Evolutionary conservation across 2,329 filamentous ascomycete genomes (phyloP).

Genomic region (Cordyceps cicadae): DNA sequence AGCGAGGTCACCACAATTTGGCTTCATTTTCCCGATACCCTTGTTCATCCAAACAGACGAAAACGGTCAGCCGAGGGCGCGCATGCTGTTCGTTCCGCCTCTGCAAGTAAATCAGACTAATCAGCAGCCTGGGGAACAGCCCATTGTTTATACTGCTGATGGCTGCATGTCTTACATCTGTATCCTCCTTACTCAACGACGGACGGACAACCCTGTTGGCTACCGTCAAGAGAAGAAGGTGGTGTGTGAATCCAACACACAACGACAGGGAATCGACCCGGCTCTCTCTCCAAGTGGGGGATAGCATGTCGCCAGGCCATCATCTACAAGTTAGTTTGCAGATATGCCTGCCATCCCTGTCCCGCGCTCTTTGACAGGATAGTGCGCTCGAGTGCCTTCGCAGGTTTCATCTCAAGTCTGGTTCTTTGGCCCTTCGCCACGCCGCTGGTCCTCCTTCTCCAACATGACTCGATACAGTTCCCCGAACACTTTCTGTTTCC

Average conservation of each 20-base stretch:
- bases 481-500: not conserved
- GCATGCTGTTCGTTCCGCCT: not conserved
- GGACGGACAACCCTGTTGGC: not conserved
- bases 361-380: not conserved
- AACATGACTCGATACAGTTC: not conserved
- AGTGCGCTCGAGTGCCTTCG: not conserved
- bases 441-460: not conserved
- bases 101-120: not conserved
- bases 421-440: not conserved
- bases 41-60: conserved; percentile 8
- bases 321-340: not conserved
- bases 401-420: conserved; percentile 8
- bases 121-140: not conserved
- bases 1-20: not conserved
- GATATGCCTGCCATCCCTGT: conserved; percentile 2
- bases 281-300: not conserved
- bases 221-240: not conserved
- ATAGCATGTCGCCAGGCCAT: not conserved
- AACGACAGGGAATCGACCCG: not conserved
- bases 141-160: not conserved
- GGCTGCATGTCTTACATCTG: not conserved
- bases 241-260: not conserved
- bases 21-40: not conserved
- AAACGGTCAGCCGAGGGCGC: not conserved
- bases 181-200: not conserved